Percentiles rank a stretch among this genome's conserved stretches.
Evolutionary conservation across 2,329 filamentous ascomycete genomes (phyloP).

Genomic region (Hypoxylon sp.): DNA sequence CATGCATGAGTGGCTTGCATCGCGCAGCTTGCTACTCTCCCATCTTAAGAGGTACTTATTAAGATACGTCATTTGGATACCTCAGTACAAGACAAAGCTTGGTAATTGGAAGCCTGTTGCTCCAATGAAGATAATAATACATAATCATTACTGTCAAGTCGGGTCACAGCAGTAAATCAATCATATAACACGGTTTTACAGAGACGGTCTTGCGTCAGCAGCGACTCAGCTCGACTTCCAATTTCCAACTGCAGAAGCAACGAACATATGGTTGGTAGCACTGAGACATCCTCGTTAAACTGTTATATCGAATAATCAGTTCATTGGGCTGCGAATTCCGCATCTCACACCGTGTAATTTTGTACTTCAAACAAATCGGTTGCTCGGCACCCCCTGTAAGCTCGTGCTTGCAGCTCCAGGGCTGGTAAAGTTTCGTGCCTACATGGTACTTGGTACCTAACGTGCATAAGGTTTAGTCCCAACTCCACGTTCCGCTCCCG

Average conservation of each 20-base stretch:
- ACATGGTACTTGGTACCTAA: slow-evolving; percentile 4
- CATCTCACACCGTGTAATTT: slow-evolving; percentile 23
- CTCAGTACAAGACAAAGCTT: neutral
- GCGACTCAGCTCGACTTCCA: neutral
- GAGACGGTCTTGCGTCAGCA: neutral
- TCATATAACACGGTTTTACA: neutral
- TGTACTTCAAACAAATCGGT: slow-evolving; percentile 34
- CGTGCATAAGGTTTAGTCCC: slow-evolving; percentile 17
- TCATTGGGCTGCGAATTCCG: slow-evolving; percentile 25
- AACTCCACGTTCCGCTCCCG: slow-evolving; percentile 40
- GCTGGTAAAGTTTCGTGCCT: slow-evolving; percentile 23
- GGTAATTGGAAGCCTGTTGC: neutral
- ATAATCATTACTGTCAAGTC: too few relatives aligned
- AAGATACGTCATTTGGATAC: slow-evolving; percentile 15
- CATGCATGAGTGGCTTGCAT: slow-evolving; percentile 19
- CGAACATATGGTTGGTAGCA: neutral
- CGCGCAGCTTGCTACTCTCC: neutral
- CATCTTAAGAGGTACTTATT: neutral
- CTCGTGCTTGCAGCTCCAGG: slow-evolving; percentile 24
- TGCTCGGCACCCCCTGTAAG: slow-evolving; percentile 38
- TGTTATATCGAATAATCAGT: slow-evolving; percentile 1
- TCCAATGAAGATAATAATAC: neutral
- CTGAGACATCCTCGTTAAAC: neutral
- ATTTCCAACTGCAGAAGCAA: slow-evolving; percentile 3
- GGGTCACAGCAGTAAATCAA: neutral